Evolutionary conservation across 805 yeast genomes (phyloP).

Genomic region (Wickerhamomyces alni): DNA sequence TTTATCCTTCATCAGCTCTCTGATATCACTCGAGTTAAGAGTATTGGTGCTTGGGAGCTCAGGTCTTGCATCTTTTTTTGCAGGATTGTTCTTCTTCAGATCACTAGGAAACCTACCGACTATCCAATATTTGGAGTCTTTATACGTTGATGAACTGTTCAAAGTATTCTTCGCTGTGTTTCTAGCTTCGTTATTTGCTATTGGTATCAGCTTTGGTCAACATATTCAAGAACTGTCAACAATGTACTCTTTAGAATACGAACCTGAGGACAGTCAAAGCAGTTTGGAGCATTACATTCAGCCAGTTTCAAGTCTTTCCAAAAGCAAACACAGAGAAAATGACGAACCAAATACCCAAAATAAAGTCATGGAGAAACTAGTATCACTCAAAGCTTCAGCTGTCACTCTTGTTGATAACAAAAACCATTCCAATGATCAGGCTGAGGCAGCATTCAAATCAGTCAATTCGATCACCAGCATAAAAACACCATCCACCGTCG

Average conservation of each 20-base stretch:
- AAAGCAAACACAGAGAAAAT: not conserved
- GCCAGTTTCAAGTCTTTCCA: too few species aligned
- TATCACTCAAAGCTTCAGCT: constrained; percentile 22
- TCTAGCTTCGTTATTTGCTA: constrained; percentile 5
- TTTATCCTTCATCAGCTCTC: not conserved
- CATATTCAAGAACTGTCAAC: not conserved
- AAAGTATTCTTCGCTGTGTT: constrained; percentile 8
- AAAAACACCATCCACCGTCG: not conserved
- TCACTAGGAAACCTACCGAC: not conserved
- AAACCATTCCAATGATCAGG: not conserved
- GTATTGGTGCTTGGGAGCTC: constrained; percentile 3
- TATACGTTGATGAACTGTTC: not conserved
- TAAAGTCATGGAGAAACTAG: constrained; percentile 3
- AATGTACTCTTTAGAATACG: not conserved
- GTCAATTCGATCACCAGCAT: too few species aligned
- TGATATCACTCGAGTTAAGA: not conserved
- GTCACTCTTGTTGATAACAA: constrained; percentile 20
- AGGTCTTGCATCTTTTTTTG: constrained; percentile 15
- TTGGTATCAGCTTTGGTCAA: constrained; percentile 7
- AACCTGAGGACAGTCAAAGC: not conserved
- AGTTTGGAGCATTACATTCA: too few species aligned
- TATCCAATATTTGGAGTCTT: not conserved
- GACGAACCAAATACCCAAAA: not conserved
- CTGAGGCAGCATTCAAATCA: not conserved
- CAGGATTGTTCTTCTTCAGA: constrained; percentile 18